These are phyloP conservation scores for Serendipita sp. DNA, from an alignment of 768 basidiomycete genomes.

Conservation along the genomic window DNA sequence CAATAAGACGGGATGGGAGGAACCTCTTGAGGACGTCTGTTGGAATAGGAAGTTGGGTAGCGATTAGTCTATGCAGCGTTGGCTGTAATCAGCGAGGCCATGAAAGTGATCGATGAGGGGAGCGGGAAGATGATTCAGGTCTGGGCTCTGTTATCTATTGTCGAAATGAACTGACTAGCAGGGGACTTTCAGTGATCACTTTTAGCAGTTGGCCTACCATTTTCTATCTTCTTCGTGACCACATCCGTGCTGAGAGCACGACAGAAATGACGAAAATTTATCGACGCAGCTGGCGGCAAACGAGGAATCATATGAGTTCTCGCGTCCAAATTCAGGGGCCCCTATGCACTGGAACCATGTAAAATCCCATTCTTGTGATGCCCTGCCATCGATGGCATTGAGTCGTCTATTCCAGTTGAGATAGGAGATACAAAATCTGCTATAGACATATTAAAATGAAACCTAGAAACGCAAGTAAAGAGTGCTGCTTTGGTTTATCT, in stretches of 20 bases:
- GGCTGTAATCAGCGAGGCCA: background rate
- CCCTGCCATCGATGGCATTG: too few relatives aligned
- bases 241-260: background rate
- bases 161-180: background rate
- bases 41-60: background rate
- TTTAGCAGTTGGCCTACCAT: background rate
- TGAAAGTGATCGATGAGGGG: background rate
- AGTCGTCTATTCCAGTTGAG: too few relatives aligned
- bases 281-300: too few relatives aligned
- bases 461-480: background rate
- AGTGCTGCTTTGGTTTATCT: background rate
- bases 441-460: background rate
- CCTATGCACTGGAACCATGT: too few relatives aligned
- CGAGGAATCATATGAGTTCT: too few relatives aligned
- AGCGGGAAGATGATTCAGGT: background rate
- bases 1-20: background rate
- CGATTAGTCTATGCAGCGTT: background rate
- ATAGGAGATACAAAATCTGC: background rate
- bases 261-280: background rate
- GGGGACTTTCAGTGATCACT: background rate
- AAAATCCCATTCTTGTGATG: too few relatives aligned
- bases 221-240: background rate
- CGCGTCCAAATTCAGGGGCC: too few relatives aligned
- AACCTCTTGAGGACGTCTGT: background rate
- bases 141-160: background rate